Base-by-base conservation (phyloP, 176 grass and related monocot genomes). In the Lolium multiflorum region DNA sequence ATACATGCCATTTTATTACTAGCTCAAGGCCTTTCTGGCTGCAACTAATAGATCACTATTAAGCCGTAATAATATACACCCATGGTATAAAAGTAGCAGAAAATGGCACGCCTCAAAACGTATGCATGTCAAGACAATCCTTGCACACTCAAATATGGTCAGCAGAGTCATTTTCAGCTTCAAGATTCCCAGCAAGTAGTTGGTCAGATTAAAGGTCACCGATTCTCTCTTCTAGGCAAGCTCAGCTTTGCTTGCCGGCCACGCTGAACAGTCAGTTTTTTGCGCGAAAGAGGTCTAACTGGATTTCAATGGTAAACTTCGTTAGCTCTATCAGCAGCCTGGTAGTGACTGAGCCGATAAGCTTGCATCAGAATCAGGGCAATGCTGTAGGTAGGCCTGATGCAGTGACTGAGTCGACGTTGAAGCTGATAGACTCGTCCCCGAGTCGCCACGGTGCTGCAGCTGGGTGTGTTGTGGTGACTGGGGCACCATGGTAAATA, bases 281-380 rank as follows among this genome's bases (percentile, higher is more conserved):
- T 1, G 12, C 56, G 7, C 28, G 13, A 15, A 75, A 51, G 21
- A 11, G 61, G 41, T 50, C 7, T 75, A 28, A 28, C 47, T 17
- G 7, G 7, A 43, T 13, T 37, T 31, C 52, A 74, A 39, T 15
- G 18, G 44, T 56, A 2, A 64, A 82, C 65, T 54, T 65, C 37
- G 80, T 17, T 78, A 22, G 57, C 76, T 16, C 38, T 77, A 56
- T 98, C 87, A 94, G 57, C 88, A 96, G 56, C 91, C 91, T 25
- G 96, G 92, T 20, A 92, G 84, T 1, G 96, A 98, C 63, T 94
- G 92, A 65, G 82, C 72, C 1, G 86, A 93, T 46, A 89, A 54
- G 41, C 86, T 93, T 51, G 41, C 59, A 71, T 74, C 88, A 63
- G 93, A 94, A 71, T 92, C 88, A 4, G 61, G 57, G 22, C 74